Percentiles rank a stretch among this genome's conserved stretches.
These are phyloP conservation scores for Euphorbia celastroides DNA, from an alignment of 441 rosid genomes.

Conservation along the genomic window DNA sequence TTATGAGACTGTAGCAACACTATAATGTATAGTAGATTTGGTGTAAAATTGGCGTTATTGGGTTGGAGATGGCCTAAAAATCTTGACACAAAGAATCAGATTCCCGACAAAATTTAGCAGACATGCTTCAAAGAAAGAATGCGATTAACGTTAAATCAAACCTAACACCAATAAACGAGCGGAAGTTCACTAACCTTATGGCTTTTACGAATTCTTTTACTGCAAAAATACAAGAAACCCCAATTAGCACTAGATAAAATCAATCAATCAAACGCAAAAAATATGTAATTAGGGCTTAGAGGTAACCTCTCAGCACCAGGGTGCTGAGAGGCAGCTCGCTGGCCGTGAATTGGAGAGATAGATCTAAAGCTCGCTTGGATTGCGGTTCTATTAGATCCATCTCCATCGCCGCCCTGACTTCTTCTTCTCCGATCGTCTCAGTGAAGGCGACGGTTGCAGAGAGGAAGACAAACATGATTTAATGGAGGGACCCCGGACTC, in stretches of 20 bases:
- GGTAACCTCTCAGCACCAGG: constrained; percentile 69
- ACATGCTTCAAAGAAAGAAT: not conserved
- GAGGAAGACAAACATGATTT: not conserved
- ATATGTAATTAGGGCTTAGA: constrained; percentile 11
- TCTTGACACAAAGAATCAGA: not conserved
- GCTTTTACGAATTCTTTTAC: constrained; percentile 73
- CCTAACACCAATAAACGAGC: constrained; percentile 7
- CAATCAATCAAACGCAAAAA: not conserved
- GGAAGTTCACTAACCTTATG: constrained; percentile 59
- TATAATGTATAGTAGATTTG: too few species aligned
- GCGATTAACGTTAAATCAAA: constrained; percentile 6
- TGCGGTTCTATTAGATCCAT: constrained; percentile 90
- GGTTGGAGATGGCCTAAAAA: too few species aligned
- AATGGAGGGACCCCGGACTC: not conserved
- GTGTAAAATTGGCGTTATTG: too few species aligned
- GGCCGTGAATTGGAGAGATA: constrained; percentile 73
- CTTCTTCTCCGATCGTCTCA: not conserved
- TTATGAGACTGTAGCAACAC: too few species aligned
- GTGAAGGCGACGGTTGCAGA: constrained; percentile 20
- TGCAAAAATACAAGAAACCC: constrained; percentile 26
- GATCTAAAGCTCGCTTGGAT: constrained; percentile 87
- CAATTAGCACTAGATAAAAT: not conserved
- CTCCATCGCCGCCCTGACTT: constrained; percentile 57
- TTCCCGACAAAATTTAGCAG: too few species aligned
- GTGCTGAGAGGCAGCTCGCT: constrained; percentile 67